Percentiles rank a stretch among this genome's conserved stretches.
phyloP scores from a whole-genome alignment of 805 yeast genomes.

The Pichia gijzeniarum region DNA sequence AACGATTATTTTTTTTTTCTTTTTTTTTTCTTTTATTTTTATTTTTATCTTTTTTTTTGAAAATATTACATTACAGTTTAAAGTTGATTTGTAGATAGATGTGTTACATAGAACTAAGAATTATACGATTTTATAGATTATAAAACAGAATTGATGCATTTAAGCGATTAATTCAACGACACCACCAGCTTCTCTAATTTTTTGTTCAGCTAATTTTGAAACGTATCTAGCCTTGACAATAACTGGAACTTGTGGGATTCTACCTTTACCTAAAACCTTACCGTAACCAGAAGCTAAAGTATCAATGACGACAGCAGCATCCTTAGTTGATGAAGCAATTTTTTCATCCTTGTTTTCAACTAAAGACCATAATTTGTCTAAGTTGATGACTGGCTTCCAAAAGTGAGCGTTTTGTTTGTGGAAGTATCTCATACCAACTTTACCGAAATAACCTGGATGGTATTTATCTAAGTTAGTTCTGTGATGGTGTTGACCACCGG shows the following conservation, averaged over 20 bases:
- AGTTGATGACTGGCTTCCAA: conserved; percentile 98
- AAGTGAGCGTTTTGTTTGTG: conserved; percentile 89
- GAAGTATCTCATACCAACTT: conserved; percentile 99
- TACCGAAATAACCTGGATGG: conserved; percentile 99
- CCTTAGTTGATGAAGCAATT: conserved; percentile 74
- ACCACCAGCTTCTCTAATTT: conserved; percentile 99
- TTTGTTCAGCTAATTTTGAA: conserved; percentile 98
- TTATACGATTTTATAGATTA: neutral
- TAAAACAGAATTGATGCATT: conserved; percentile 19
- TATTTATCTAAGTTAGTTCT: conserved; percentile 99
- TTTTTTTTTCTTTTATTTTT: too few species aligned
- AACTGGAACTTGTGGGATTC: conserved; percentile 96
- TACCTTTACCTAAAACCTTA: conserved; percentile 99
- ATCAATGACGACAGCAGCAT: conserved; percentile 98
- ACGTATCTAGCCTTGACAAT: conserved; percentile 99
- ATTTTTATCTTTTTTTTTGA: too few species aligned
- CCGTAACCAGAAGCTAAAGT: conserved; percentile 99
- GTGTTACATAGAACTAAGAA: neutral
- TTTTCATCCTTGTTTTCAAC: conserved; percentile 92
- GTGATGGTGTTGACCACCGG: conserved; percentile 99
- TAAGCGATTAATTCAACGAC: conserved; percentile 98
- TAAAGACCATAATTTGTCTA: conserved; percentile 98
- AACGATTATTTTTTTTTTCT: too few species aligned
- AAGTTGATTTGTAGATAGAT: neutral
- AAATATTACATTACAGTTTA: too few species aligned